Percentiles rank a stretch among this genome's conserved stretches.
Conservation (phyloP, 768 basidiomycete species). For the Podaxis rugospora region DNA sequence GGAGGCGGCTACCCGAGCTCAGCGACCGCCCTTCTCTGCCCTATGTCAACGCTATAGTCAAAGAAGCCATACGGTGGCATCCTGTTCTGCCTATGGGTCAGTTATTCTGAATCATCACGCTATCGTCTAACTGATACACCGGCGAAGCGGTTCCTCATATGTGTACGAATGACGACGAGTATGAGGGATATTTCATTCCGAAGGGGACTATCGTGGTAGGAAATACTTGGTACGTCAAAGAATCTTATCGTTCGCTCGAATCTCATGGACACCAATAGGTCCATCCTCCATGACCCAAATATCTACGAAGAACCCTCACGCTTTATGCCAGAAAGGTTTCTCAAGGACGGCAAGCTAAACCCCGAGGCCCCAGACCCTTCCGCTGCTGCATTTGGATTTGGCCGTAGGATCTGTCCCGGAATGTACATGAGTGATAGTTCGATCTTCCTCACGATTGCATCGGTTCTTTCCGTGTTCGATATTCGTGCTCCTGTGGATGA, state of each 20-base stretch:
- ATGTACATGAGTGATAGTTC: constrained; percentile 13
- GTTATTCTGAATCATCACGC: neutral
- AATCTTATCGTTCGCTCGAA: neutral
- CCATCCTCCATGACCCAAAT: constrained; percentile 12
- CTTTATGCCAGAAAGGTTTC: constrained; percentile 12
- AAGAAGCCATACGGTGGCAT: constrained; percentile 24
- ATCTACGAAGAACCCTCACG: neutral
- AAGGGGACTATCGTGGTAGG: constrained; percentile 13
- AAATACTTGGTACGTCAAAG: constrained; percentile 9
- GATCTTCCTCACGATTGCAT: constrained; percentile 12
- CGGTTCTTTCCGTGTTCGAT: constrained; percentile 7
- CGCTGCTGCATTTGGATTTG: constrained; percentile 14
- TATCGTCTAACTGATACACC: neutral
- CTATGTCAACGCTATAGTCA: constrained; percentile 31
- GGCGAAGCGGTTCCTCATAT: constrained; percentile 8
- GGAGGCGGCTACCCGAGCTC: neutral
- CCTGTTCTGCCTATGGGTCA: constrained; percentile 14
- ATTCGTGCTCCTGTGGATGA: constrained; percentile 3
- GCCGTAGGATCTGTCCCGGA: constrained; percentile 17
- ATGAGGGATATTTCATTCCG: constrained; percentile 15
- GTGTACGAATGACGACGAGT: constrained; percentile 12
- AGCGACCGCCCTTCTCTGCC: constrained; percentile 27
- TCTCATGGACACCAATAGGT: neutral
- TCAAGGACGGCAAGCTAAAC: constrained; percentile 13
- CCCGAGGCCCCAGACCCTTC: constrained; percentile 4